Conservation (phyloP, 129 eudicot species). For the Lactuca sativa region DNA sequence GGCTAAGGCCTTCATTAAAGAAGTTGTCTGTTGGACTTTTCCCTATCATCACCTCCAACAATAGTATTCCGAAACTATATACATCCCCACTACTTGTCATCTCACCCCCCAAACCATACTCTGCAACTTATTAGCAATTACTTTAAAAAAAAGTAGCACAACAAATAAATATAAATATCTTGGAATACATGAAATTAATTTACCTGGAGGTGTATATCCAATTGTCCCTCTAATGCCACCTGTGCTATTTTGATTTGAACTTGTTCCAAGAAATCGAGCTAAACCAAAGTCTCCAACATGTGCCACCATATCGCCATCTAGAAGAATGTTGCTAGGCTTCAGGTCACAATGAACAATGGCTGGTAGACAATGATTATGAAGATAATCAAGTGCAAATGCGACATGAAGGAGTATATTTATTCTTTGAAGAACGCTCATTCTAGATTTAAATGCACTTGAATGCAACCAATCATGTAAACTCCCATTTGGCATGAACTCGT, state of each 20-base stretch:
- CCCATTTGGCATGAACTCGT: neutral
- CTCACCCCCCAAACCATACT: constrained; percentile 31
- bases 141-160: no score
- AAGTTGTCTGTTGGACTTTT: constrained; percentile 38
- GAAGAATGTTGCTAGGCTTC: no score
- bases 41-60: constrained; percentile 36
- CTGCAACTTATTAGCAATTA: constrained; percentile 12
- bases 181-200: neutral
- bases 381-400: neutral
- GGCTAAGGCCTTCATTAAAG: no score
- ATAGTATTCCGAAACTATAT: constrained; percentile 37
- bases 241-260: no score
- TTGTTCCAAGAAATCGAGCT: no score
- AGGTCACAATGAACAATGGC: no score
- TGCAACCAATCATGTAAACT: neutral
- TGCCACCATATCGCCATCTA: no score
- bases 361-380: no score
- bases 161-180: neutral
- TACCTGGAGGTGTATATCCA: no score
- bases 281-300: no score
- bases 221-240: no score
- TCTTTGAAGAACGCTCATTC: no score
- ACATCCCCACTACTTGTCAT: constrained; percentile 36
- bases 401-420: neutral
- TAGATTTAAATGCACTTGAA: neutral